A percentile compares a stretch with the other conserved stretches of the same genome.
These are phyloP conservation scores for Petrea volubilis DNA, from an alignment of 257 asterid species.

Conservation along the genomic window DNA sequence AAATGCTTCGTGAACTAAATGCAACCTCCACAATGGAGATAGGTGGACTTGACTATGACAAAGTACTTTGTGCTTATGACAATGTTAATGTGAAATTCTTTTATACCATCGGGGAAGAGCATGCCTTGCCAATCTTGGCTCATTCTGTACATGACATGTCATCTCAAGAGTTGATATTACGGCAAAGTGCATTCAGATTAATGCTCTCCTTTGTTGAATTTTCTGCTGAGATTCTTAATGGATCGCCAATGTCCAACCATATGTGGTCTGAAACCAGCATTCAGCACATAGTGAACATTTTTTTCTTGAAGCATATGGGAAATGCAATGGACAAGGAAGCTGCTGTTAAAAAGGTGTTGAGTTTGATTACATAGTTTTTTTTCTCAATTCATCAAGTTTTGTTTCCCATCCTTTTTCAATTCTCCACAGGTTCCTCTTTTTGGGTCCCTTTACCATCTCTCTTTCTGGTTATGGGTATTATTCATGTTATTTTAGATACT, in stretches of 20 bases:
- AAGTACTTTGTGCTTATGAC: conserved; percentile 69
- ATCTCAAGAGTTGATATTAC: conserved; percentile 73
- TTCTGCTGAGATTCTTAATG: conserved; percentile 51
- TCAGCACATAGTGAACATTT: conserved; percentile 47
- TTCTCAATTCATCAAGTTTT: background rate
- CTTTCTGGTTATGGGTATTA: background rate
- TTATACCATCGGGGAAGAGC: conserved; percentile 55
- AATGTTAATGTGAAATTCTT: conserved; percentile 58
- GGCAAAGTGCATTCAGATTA: conserved; percentile 83
- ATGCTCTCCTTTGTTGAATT: conserved; percentile 75
- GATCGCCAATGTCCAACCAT: conserved; percentile 34
- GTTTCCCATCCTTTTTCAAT: conserved; percentile 2
- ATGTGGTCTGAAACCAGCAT: conserved; percentile 58
- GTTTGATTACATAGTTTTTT: too few species aligned
- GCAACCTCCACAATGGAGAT: conserved; percentile 67
- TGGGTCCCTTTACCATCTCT: background rate
- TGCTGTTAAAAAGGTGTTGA: conserved; percentile 68
- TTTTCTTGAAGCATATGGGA: conserved; percentile 86
- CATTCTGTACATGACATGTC: conserved; percentile 81
- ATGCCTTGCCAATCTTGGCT: conserved; percentile 72
- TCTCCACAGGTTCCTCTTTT: background rate
- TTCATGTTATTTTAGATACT: background rate
- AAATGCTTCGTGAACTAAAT: conserved; percentile 71
- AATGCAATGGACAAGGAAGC: conserved; percentile 75
- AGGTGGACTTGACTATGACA: conserved; percentile 82